A percentile compares a stretch with the other conserved stretches of the same genome.
Evolutionary conservation across 768 basidiomycete genomes (phyloP).

Genomic region (Boletus bicolor): DNA sequence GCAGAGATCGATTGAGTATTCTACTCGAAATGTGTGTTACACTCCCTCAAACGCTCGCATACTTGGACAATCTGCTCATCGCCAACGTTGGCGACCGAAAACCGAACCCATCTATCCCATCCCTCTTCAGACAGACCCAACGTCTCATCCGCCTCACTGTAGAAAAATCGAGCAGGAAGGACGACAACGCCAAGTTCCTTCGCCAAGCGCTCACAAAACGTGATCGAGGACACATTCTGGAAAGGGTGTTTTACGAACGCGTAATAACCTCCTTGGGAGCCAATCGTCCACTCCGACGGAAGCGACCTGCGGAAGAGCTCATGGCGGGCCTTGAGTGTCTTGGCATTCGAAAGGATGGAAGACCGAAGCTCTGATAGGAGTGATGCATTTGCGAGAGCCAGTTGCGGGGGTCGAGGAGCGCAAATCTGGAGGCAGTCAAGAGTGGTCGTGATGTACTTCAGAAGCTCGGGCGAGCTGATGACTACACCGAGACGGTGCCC

Average conservation of each 20-base stretch:
- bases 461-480: constrained; percentile 54
- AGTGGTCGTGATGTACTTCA: constrained; percentile 49
- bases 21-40: constrained; percentile 39
- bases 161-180: constrained; percentile 67
- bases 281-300: constrained; percentile 56
- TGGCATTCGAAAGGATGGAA: constrained; percentile 52
- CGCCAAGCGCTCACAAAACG: constrained; percentile 60
- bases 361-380: constrained; percentile 51
- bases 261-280: constrained; percentile 70
- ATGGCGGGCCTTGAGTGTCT: constrained; percentile 50
- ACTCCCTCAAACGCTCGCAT: constrained; percentile 49
- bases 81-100: constrained; percentile 79
- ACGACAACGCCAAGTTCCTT: constrained; percentile 59
- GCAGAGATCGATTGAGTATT: neutral
- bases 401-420: constrained; percentile 68
- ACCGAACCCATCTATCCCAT: constrained; percentile 65
- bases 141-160: constrained; percentile 7
- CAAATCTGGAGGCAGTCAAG: constrained; percentile 83
- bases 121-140: constrained; percentile 33
- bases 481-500: constrained; percentile 78
- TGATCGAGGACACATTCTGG: constrained; percentile 39
- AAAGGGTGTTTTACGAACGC: constrained; percentile 76
- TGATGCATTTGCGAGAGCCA: constrained; percentile 51
- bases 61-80: constrained; percentile 54
- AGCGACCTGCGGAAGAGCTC: constrained; percentile 50